Base-by-base conservation (phyloP, 345 rosid species). In the Adansonia digitata region DNA sequence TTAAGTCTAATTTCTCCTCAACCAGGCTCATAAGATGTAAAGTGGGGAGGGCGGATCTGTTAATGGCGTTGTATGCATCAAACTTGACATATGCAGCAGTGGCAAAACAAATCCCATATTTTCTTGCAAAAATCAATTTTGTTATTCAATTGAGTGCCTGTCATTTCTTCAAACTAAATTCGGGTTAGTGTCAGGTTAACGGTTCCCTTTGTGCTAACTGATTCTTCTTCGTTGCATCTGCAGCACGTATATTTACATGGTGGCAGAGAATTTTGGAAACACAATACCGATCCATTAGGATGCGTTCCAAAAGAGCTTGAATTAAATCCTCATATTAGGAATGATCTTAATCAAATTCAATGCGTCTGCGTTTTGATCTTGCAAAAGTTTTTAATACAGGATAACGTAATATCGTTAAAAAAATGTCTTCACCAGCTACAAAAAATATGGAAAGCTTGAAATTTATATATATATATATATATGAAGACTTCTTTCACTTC, bases 231-330 rank as follows among this genome's bases (percentile, higher is more conserved):
- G 22, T 17, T 46, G 40, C 57, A 55, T 22, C 57, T 51, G 29
- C n/a, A 89, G 93, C 73, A 67, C 17, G 74, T 88, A 63, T 77
- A 86, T 77, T 35, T 70, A 31, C 71, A 81, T 26, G 92, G 97
- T 61, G 93, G 92, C 63, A 88, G 80, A 48, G 89, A 89, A 26
- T 86, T 91, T 67, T 89, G 90, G 93, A 74, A 89, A 57, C 92
- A 91, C 40, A 89, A 81, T 40, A 85, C 89, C 8, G 91, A 94
- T 22, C 94, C 94, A 24, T 74, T 85, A 67, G 97, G 91, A 24
- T 91, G 97, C 37, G 66, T 84, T 72, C 91, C 97, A 0, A 81
- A 85, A 63, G 81, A 82, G 57, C 84, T 91, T 2, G 86, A 88
- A 0, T 77, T 77, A 7, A 26, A 74, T 49, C 78, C 76, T 26